Conservation (phyloP, 495 filamentous ascomycete species). For the Neurospora africana region DNA sequence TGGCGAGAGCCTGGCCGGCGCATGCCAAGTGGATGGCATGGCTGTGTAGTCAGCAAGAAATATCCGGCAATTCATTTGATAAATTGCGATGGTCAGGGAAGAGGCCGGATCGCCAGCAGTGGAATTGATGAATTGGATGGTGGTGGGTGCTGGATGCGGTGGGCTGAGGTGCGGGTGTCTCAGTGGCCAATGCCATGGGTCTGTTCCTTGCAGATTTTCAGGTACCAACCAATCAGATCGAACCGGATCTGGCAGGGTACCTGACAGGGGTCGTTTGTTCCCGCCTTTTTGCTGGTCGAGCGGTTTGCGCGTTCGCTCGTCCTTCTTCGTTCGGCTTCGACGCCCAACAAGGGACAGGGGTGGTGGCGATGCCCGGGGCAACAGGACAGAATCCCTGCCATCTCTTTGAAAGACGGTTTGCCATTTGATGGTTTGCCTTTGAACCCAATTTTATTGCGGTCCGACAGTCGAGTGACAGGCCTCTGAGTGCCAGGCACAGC, state of each 20-base stretch:
- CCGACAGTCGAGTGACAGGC: neutral
- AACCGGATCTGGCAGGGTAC: slow-evolving; percentile 1
- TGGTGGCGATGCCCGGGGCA: neutral
- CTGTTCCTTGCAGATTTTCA: slow-evolving; percentile 13
- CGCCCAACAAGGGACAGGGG: neutral
- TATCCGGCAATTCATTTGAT: neutral
- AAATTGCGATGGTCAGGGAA: neutral
- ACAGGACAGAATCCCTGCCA: neutral
- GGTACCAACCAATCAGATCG: slow-evolving; percentile 5
- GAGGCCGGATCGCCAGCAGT: neutral
- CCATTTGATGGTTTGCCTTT: neutral
- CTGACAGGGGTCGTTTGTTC: neutral
- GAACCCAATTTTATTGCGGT: neutral
- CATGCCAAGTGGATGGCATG: neutral
- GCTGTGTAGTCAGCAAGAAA: neutral
- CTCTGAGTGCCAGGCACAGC: neutral
- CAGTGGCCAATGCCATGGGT: slow-evolving; percentile 4
- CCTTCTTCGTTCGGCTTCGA: neutral
- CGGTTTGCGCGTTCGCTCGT: neutral
- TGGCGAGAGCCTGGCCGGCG: neutral
- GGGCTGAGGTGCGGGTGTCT: neutral
- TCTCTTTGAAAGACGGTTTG: neutral
- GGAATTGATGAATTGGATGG: neutral
- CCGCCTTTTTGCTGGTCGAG: neutral
- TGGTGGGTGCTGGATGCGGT: neutral